Evolutionary conservation across 306 rosid species (phyloP).

Genomic region (Inga leiocalycina): DNA sequence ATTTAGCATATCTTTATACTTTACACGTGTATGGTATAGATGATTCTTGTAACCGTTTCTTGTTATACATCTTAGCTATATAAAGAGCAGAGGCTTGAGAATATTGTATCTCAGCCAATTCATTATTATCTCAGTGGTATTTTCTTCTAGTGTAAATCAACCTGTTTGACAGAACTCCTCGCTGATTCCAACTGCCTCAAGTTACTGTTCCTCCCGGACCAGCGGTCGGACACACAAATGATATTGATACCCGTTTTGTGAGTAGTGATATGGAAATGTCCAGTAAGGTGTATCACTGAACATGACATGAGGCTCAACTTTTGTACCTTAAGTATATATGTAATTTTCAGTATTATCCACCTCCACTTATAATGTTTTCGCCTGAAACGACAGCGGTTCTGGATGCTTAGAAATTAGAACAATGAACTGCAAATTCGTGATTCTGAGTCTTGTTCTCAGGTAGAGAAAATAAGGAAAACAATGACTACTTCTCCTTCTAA

Average conservation of each 20-base stretch:
- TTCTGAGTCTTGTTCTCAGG: neutral
- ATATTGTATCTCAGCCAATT: too few relatives aligned
- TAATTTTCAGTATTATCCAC: constrained; percentile 24
- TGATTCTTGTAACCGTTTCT: too few relatives aligned
- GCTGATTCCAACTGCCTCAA: constrained; percentile 38
- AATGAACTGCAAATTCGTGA: constrained; percentile 22
- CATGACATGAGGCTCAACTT: constrained; percentile 36
- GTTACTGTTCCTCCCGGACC: constrained; percentile 40
- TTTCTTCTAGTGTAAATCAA: constrained; percentile 39
- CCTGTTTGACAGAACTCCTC: constrained; percentile 41
- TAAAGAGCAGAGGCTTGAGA: too few relatives aligned
- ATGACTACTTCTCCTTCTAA: neutral
- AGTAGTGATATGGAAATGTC: constrained; percentile 30
- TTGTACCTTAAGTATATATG: constrained; percentile 36
- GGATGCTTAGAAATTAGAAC: constrained; percentile 3
- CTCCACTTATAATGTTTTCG: constrained; percentile 13
- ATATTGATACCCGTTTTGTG: constrained; percentile 33
- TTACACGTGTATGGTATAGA: too few relatives aligned
- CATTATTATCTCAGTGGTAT: too few relatives aligned
- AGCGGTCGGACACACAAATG: constrained; percentile 24
- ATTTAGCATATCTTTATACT: too few relatives aligned
- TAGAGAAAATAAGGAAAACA: constrained; percentile 28
- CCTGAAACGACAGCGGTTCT: constrained; percentile 4
- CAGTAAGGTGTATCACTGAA: constrained; percentile 36
- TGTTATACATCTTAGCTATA: too few relatives aligned